Evolutionary conservation across 352 stramenopile genomes (phyloP).

Genomic region (Globisporangium barbulae): DNA sequence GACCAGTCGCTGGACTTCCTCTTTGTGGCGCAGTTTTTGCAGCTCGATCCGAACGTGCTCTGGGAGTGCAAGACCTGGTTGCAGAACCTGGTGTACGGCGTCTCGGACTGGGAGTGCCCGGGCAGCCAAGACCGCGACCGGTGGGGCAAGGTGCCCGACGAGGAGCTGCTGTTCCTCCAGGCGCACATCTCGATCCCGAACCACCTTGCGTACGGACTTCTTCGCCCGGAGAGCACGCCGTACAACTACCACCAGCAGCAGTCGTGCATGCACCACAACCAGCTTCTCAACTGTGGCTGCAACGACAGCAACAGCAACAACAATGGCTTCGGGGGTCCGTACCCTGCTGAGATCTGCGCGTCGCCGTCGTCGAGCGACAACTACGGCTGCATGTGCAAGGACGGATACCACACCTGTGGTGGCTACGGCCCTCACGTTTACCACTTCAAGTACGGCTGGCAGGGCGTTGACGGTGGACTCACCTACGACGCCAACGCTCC

Average conservation of each 20-base stretch:
- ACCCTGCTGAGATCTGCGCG: conserved; percentile 32
- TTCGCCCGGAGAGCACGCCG: conserved; percentile 42
- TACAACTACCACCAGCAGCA: conserved; percentile 44
- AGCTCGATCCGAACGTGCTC: conserved; percentile 70
- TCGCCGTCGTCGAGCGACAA: conserved; percentile 67
- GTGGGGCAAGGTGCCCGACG: conserved; percentile 62
- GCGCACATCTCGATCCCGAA: conserved; percentile 55
- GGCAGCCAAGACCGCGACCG: conserved; percentile 53
- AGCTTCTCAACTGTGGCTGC: conserved; percentile 19
- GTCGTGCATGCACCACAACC: conserved; percentile 20
- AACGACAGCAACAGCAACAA: conserved; percentile 16
- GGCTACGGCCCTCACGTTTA: conserved; percentile 53
- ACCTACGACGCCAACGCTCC: conserved; percentile 20
- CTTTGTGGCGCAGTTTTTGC: conserved; percentile 80
- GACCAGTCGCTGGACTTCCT: conserved; percentile 66
- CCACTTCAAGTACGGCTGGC: conserved; percentile 84
- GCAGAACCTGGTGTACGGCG: conserved; percentile 45
- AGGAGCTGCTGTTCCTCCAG: conserved; percentile 75
- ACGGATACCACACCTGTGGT: conserved; percentile 50
- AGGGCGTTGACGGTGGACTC: conserved; percentile 45
- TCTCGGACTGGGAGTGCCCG: conserved; percentile 47
- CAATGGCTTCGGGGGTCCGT: conserved; percentile 30
- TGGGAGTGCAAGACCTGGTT: conserved; percentile 85
- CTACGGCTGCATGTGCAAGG: conserved; percentile 62
- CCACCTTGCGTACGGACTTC: conserved; percentile 55